phyloP scores from a whole-genome alignment of 2,329 filamentous ascomycete genomes.

The Aureobasidium sp. region DNA sequence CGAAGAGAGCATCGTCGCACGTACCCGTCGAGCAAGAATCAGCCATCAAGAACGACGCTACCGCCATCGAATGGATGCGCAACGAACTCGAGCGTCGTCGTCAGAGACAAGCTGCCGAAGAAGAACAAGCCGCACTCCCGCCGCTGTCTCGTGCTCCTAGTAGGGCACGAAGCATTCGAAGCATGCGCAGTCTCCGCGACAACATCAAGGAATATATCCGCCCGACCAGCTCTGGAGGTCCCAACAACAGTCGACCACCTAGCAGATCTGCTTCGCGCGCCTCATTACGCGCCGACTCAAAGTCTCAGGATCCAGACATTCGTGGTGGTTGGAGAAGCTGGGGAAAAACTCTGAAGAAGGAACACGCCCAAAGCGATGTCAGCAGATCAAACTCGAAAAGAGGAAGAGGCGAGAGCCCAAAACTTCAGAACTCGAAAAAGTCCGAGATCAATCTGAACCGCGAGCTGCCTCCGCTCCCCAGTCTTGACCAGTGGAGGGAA shows the following conservation, averaged over 20 bases:
- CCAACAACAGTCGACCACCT: not conserved
- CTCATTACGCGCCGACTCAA: not conserved
- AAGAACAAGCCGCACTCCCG: not conserved
- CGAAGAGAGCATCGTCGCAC: constrained; percentile 32
- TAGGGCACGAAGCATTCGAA: constrained; percentile 28
- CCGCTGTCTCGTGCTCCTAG: constrained; percentile 18
- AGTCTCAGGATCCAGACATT: not conserved
- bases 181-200: constrained; percentile 31
- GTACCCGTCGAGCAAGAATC: constrained; percentile 18
- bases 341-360: constrained; percentile 3
- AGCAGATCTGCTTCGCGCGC: not conserved
- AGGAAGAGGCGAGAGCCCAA: not conserved
- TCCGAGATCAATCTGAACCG: constrained; percentile 35
- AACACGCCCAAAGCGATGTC: not conserved
- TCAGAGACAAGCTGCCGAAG: not conserved
- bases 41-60: constrained; percentile 30
- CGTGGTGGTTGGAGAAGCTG: constrained; percentile 7
- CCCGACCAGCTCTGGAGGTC: constrained; percentile 20
- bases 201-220: constrained; percentile 36
- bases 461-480: constrained; percentile 39
- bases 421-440: not conserved
- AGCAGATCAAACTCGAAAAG: constrained; percentile 10
- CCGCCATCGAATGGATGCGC: constrained; percentile 36
- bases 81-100: constrained; percentile 32
- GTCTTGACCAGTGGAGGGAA: constrained; percentile 33